Percentiles rank a stretch among this genome's conserved stretches.
Evolutionary conservation across 257 asterid genomes (phyloP).

Genomic region (Penstemon newberryi): DNA sequence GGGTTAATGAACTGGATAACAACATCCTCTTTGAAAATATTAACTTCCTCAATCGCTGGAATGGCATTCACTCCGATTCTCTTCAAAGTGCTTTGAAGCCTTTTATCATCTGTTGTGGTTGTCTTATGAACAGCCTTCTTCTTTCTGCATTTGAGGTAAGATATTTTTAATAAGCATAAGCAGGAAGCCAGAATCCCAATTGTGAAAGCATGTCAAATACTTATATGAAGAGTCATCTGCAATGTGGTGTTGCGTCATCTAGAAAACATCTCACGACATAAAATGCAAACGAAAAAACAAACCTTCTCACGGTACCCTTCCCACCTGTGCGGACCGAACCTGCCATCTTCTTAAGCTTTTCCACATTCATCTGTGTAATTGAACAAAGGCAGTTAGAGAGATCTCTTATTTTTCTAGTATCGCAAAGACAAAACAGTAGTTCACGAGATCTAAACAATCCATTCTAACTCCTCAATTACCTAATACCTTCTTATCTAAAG

Average conservation of each 20-base stretch:
- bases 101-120: slow-evolving; percentile 68
- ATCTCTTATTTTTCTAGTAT: neutral
- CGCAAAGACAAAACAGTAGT: too few species aligned
- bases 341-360: slow-evolving; percentile 68
- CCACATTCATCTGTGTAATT: slow-evolving; percentile 68
- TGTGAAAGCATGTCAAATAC: neutral
- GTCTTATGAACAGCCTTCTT: slow-evolving; percentile 82
- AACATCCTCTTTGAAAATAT: slow-evolving; percentile 72
- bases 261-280: neutral
- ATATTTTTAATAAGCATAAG: neutral
- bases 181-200: neutral
- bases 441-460: too few species aligned
- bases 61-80: slow-evolving; percentile 74
- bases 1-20: slow-evolving; percentile 69
- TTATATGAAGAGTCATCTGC: neutral
- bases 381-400: neutral
- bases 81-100: slow-evolving; percentile 74
- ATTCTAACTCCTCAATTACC: too few species aligned
- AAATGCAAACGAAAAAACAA: neutral
- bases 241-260: neutral
- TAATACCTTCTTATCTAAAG: too few species aligned
- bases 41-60: slow-evolving; percentile 73
- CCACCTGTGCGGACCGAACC: slow-evolving; percentile 78
- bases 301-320: slow-evolving; percentile 81
- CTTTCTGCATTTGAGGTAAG: slow-evolving; percentile 42